Conservation (phyloP, 495 filamentous ascomycete genomes). For the Gamarada debralockiae region DNA sequence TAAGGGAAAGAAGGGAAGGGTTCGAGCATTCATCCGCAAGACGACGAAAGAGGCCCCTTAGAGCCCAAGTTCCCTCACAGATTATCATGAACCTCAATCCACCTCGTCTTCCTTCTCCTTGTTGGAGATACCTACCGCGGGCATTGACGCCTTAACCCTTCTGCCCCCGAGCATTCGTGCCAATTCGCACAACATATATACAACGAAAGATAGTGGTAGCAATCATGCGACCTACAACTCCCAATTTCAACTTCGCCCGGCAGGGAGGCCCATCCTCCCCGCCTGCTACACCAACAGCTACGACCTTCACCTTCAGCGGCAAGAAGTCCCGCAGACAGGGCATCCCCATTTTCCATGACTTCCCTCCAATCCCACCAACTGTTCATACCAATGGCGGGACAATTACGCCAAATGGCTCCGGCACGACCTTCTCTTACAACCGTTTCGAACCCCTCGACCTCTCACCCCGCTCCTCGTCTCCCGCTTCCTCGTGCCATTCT, state of each 20-base stretch:
- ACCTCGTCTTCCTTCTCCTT: constrained; percentile 47
- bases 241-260: constrained; percentile 37
- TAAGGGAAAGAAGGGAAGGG: neutral
- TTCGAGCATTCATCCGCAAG: constrained; percentile 7
- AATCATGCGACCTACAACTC: constrained; percentile 44
- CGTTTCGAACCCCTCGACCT: constrained; percentile 38
- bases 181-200: constrained; percentile 5
- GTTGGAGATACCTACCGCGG: constrained; percentile 39
- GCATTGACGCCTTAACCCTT: constrained; percentile 25
- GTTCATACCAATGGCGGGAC: constrained; percentile 5
- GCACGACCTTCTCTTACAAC: constrained; percentile 38
- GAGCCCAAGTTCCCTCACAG: constrained; percentile 14
- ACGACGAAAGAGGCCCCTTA: constrained; percentile 16
- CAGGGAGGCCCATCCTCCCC: constrained; percentile 48
- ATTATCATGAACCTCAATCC: constrained; percentile 55
- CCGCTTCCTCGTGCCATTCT: constrained; percentile 23
- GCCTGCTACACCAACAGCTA: constrained; percentile 45
- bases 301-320: constrained; percentile 2
- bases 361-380: neutral
- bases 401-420: constrained; percentile 36
- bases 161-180: neutral
- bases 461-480: constrained; percentile 46
- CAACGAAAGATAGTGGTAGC: constrained; percentile 4
- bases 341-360: constrained; percentile 7
- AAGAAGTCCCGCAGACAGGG: constrained; percentile 19